phyloP scores from a whole-genome alignment of 352 stramenopile genomes.

The Hyaloperonospora arabidopsidis region DNA sequence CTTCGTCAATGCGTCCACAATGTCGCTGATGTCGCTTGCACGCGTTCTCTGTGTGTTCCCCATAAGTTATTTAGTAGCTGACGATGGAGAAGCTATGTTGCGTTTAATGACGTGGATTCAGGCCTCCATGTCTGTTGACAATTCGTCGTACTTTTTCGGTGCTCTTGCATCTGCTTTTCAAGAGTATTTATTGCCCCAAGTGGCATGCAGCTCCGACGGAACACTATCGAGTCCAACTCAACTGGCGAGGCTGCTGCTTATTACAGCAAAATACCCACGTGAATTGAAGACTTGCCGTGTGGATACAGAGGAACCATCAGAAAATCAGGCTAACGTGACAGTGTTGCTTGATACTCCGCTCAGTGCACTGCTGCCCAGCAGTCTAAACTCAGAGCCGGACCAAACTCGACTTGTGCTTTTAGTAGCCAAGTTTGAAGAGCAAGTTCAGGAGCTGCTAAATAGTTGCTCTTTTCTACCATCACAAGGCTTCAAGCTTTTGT shows the following conservation, averaged over 20 bases:
- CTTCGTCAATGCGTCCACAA: conserved; percentile 31
- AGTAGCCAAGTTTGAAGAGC: conserved; percentile 35
- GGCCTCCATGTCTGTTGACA: background rate
- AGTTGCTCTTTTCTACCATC: conserved; percentile 1
- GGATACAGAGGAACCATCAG: conserved; percentile 1
- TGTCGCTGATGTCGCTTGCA: conserved; percentile 41
- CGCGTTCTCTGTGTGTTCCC: conserved; percentile 54
- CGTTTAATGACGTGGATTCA: conserved; percentile 33
- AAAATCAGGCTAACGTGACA: background rate
- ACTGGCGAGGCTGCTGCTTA: conserved; percentile 40
- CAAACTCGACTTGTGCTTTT: conserved; percentile 27
- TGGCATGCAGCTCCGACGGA: conserved; percentile 3
- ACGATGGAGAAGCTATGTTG: conserved; percentile 24
- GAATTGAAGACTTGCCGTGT: background rate
- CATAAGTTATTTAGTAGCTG: conserved; percentile 24
- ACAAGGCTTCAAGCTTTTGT: conserved; percentile 16
- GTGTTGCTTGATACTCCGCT: conserved; percentile 10
- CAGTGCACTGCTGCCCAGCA: conserved; percentile 5
- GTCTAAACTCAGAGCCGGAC: conserved; percentile 9
- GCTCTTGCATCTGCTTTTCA: conserved; percentile 17
- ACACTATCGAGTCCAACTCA: conserved; percentile 23
- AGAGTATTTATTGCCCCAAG: conserved; percentile 11
- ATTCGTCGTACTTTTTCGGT: conserved; percentile 8
- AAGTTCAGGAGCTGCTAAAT: conserved; percentile 24
- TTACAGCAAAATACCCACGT: conserved; percentile 24